phyloP scores from a whole-genome alignment of 2,329 filamentous ascomycete species.

The Ophioceras dolichostomum region DNA sequence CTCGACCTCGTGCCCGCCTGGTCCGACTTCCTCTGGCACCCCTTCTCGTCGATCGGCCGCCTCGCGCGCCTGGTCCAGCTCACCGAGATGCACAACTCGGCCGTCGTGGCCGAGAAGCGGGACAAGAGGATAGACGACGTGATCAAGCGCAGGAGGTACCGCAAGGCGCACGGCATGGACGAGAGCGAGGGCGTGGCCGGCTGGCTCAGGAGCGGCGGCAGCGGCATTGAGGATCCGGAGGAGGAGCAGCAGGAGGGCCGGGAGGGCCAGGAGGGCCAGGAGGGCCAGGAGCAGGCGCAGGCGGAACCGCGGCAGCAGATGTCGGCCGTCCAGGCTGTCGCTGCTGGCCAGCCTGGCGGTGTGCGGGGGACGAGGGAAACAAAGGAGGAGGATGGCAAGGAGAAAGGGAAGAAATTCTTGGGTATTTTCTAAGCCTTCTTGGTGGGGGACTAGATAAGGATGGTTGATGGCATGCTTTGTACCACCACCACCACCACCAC shows the following conservation, averaged over 20 bases:
- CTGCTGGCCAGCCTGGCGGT: not conserved
- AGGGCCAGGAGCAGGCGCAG: not conserved
- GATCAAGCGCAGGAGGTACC: conserved; percentile 73
- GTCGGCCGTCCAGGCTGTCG: not conserved
- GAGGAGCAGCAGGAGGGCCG: not conserved
- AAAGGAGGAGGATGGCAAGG: conserved; percentile 18
- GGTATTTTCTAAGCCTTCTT: conserved; percentile 56
- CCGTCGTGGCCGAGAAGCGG: conserved; percentile 58
- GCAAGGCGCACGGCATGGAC: conserved; percentile 75
- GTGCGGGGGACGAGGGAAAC: conserved; percentile 31
- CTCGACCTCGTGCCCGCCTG: conserved; percentile 64
- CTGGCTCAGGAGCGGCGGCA: conserved; percentile 24
- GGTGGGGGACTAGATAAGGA: not conserved
- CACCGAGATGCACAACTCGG: conserved; percentile 60
- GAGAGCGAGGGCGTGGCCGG: conserved; percentile 19
- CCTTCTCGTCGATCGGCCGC: conserved; percentile 51
- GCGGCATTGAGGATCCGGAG: not conserved
- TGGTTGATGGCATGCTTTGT: not conserved
- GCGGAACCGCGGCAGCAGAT: not conserved
- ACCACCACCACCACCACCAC: not conserved
- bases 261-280: not conserved
- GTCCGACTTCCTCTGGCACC: conserved; percentile 56
- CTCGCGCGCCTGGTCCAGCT: conserved; percentile 63
- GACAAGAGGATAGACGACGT: conserved; percentile 71
- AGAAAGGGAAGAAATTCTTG: conserved; percentile 61